Conservation (phyloP, 2,329 filamentous ascomycete species). For the Rutstroemia sp. region DNA sequence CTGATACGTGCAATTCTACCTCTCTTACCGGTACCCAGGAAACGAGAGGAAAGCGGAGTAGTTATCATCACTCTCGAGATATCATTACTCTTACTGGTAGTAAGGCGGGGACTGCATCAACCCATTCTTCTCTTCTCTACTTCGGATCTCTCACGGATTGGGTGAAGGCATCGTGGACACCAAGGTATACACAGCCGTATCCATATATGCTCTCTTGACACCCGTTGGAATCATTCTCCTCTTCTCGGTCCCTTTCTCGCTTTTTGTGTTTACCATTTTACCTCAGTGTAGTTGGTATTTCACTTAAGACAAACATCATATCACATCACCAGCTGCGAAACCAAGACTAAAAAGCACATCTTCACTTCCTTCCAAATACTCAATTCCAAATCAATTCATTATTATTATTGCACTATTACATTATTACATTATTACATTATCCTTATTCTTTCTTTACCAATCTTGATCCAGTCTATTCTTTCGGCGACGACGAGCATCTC, state of each 20-base stretch:
- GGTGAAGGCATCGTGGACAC: too few relatives aligned
- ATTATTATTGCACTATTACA: too few relatives aligned
- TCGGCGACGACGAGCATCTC: too few relatives aligned
- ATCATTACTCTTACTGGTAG: not conserved
- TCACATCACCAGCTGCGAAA: too few relatives aligned
- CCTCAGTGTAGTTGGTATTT: not conserved
- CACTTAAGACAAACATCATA: not conserved
- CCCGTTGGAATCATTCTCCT: not conserved
- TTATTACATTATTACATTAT: too few relatives aligned
- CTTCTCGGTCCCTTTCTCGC: conserved; percentile 1
- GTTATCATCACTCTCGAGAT: not conserved
- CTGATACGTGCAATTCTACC: conserved; percentile 1
- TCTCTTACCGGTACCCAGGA: not conserved
- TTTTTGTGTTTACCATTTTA: conserved; percentile 2
- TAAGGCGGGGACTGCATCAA: conserved; percentile 4
- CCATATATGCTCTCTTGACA: conserved; percentile 2
- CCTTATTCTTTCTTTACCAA: too few relatives aligned
- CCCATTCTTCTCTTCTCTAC: not conserved
- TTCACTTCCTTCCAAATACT: too few relatives aligned
- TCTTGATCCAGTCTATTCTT: too few relatives aligned
- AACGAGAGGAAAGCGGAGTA: conserved; percentile 2
- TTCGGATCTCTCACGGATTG: not conserved
- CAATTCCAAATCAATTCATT: too few relatives aligned
- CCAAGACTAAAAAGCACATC: too few relatives aligned
- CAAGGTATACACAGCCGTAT: not conserved